Base-by-base conservation (phyloP, 768 basidiomycete species). In the Naematelia aurantialba region DNA sequence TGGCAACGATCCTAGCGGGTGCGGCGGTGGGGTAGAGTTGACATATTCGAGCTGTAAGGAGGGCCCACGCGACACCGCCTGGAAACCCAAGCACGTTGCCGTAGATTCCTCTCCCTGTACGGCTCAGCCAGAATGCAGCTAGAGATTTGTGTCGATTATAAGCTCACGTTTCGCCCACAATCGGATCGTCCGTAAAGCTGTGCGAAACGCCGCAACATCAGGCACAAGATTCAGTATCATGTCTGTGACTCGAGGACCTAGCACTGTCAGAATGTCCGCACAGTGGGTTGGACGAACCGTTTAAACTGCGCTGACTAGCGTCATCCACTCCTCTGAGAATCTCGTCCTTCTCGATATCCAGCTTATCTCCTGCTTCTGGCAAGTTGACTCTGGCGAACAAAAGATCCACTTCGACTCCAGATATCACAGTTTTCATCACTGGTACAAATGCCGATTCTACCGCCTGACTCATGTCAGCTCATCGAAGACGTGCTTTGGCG, bases 11-110 rank as follows among this genome's bases (percentile, higher is more conserved):
- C 2, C 89, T 90, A 14, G 92, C 91, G 12, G 93, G 91, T 59
- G 86, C 85, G 5, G 91, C 93, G 61, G 87, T 96, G 27, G 96
- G 96, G 77, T 98, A 99, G 55, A 99, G 79, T 73, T 99, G 96
- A 79, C 96, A 99, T 82, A 98, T 92, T 77, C 96, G 87, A 52
- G 96, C 96, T n/a, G 97, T 93, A 42, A 98, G 84, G 82, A 98
- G 89, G 2, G 94, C 90, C 96, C 96, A 99, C 26, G 93, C 94
- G 1, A 98, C 94, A 71, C 96, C 96, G 57, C 96, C 96, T 29
- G 94, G 83, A 77, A 98, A 99, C 19, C 94, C 96, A 68, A 91
- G 91, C 11, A 97, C 91, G 76, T 99, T 99, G 0, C 92, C 94
- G 78, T 97, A 97, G 61, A 99, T 94, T 24, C 93, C 96, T 79